Evolutionary conservation across 768 basidiomycete species (phyloP).

Genomic region (Mycena latifolia): DNA sequence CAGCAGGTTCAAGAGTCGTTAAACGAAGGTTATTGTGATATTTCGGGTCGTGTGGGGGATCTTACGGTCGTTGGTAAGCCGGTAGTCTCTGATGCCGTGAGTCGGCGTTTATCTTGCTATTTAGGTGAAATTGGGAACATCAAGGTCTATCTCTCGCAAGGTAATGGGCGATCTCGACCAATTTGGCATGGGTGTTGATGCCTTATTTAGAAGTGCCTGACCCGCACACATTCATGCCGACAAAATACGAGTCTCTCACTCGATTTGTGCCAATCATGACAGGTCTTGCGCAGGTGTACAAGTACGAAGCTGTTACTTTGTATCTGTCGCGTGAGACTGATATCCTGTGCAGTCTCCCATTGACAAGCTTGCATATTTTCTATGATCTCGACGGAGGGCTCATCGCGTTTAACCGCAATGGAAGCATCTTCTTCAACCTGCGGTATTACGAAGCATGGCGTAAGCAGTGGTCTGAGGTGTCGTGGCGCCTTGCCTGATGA

Average conservation of each 20-base stretch:
- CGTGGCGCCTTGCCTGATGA: neutral
- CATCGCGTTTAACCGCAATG: slow-evolving; percentile 95
- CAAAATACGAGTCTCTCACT: slow-evolving; percentile 68
- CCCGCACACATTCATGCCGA: slow-evolving; percentile 59
- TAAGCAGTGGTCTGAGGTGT: slow-evolving; percentile 53
- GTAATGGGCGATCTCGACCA: slow-evolving; percentile 49
- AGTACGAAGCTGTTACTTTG: slow-evolving; percentile 34
- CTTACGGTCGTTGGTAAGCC: slow-evolving; percentile 70
- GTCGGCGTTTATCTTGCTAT: slow-evolving; percentile 12
- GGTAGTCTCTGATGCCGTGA: neutral
- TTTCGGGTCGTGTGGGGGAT: slow-evolving; percentile 73
- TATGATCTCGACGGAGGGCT: slow-evolving; percentile 83
- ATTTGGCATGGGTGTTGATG: neutral
- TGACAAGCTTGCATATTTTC: slow-evolving; percentile 86
- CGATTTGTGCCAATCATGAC: slow-evolving; percentile 81
- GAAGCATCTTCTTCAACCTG: slow-evolving; percentile 89
- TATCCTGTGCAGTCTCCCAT: slow-evolving; percentile 59
- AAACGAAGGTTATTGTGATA: slow-evolving; percentile 88
- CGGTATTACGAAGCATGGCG: slow-evolving; percentile 91
- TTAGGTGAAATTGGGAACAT: slow-evolving; percentile 72
- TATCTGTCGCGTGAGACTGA: neutral
- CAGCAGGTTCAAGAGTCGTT: slow-evolving; percentile 78
- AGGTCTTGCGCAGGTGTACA: slow-evolving; percentile 78
- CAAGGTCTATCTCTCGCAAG: slow-evolving; percentile 74
- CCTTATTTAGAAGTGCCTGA: slow-evolving; percentile 66